These are phyloP conservation scores for Berberis vulgaris DNA, from an alignment of 164 flowering plant genomes.

Conservation along the genomic window DNA sequence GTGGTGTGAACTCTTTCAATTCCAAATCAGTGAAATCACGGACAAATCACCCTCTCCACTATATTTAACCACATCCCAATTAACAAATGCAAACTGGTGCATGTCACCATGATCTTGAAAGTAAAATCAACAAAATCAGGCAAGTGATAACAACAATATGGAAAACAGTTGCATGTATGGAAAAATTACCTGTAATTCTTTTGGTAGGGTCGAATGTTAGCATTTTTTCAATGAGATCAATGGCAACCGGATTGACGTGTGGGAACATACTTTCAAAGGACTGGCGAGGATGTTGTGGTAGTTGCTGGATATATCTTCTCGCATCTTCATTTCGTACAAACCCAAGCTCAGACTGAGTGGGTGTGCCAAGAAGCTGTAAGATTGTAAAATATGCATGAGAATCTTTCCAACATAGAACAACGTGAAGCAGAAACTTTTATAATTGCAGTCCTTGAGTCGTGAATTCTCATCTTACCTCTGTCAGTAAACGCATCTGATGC, in stretches of 20 bases:
- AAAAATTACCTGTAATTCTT: conserved; percentile 72
- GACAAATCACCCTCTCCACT: no score
- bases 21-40: no score
- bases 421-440: not conserved
- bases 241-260: conserved; percentile 71
- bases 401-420: not conserved
- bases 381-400: conserved; percentile 7
- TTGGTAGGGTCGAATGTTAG: conserved; percentile 78
- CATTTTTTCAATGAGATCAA: conserved; percentile 90
- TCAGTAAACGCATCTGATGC: conserved; percentile 84
- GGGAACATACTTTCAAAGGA: conserved; percentile 47
- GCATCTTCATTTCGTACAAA: conserved; percentile 79
- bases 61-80: no score
- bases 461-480: conserved; percentile 49
- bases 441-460: not conserved
- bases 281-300: conserved; percentile 59
- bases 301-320: conserved; percentile 62
- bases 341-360: conserved; percentile 72
- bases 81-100: not conserved
- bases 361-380: conserved; percentile 82
- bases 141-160: not conserved
- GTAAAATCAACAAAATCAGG: not conserved
- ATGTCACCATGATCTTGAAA: not conserved
- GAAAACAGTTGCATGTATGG: not conserved
- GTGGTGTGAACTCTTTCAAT: no score